Evolutionary conservation across 805 yeast species (phyloP).

Genomic region (Naumovozyma castellii): DNA sequence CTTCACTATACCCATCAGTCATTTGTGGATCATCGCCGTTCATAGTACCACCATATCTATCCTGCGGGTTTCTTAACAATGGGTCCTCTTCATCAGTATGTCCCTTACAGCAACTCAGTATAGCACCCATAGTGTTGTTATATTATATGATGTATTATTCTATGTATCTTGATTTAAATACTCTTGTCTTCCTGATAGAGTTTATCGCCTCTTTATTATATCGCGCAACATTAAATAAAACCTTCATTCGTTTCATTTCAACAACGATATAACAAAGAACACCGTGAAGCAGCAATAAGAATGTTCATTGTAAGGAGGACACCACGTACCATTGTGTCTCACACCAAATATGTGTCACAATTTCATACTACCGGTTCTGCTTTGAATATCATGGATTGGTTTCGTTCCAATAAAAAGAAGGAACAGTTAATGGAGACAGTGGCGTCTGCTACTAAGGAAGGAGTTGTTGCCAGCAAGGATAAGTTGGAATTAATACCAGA

Average conservation of each 20-base stretch:
- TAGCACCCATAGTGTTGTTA: constrained; percentile 26
- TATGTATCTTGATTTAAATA: neutral
- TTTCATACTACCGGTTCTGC: neutral
- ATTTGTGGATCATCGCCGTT: constrained; percentile 6
- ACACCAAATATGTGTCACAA: neutral
- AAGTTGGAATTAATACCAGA: constrained; percentile 22
- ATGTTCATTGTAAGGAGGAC: neutral
- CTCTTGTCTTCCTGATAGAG: neutral
- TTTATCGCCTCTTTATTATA: too few species aligned
- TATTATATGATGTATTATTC: neutral
- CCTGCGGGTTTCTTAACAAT: constrained; percentile 20
- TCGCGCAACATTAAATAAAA: too few species aligned
- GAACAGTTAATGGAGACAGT: constrained; percentile 8
- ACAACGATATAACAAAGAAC: too few species aligned
- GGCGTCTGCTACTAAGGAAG: constrained; percentile 27
- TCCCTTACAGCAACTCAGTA: constrained; percentile 22
- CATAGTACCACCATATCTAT: constrained; percentile 15
- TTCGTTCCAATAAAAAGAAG: constrained; percentile 23
- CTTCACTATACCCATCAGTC: constrained; percentile 9
- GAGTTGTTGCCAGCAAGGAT: neutral
- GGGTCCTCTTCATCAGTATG: constrained; percentile 21
- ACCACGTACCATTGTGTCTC: neutral
- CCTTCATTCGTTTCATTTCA: too few species aligned
- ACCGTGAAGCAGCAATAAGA: too few species aligned
- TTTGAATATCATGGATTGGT: constrained; percentile 33